phyloP scores from a whole-genome alignment of 2,329 filamentous ascomycete genomes.

The Rutstroemia sydowiana region DNA sequence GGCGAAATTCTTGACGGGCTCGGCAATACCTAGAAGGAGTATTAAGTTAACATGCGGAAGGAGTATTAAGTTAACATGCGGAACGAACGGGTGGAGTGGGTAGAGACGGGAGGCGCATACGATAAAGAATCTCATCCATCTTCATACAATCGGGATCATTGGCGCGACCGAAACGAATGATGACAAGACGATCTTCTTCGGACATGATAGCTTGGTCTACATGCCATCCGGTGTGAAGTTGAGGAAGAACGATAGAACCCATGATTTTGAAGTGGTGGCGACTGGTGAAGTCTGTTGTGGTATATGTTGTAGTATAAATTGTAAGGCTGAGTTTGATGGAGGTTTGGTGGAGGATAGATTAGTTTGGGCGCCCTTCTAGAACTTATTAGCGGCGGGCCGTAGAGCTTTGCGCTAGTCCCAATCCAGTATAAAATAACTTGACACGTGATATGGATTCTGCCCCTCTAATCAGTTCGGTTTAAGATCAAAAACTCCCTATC shows the following conservation, averaged over 20 bases:
- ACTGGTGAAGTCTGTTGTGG: too few species aligned
- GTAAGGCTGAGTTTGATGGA: background rate
- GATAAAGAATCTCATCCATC: conserved; percentile 91
- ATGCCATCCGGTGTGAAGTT: conserved; percentile 90
- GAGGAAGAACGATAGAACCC: conserved; percentile 85
- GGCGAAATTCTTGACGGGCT: conserved; percentile 87
- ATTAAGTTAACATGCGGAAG: background rate
- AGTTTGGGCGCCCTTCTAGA: too few species aligned
- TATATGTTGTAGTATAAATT: background rate
- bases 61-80: background rate
- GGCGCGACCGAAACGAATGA: conserved; percentile 90
- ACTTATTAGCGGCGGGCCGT: too few species aligned
- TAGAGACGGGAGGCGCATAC: conserved; percentile 27
- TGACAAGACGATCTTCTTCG: conserved; percentile 86
- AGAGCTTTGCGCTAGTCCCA: too few species aligned
- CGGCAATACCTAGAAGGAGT: conserved; percentile 62
- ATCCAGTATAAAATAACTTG: too few species aligned
- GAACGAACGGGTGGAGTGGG: background rate
- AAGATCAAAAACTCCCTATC: too few species aligned
- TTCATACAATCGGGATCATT: conserved; percentile 72
- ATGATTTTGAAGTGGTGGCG: conserved; percentile 15
- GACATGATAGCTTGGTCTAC: conserved; percentile 89
- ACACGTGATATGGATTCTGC: too few species aligned
- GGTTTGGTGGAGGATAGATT: too few species aligned
- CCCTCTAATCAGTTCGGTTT: too few species aligned